Evolutionary conservation across 805 yeast genomes (phyloP), one percentile per base, ranked within the genome.

Genomic region (Kuraishia capsulata): DNA sequence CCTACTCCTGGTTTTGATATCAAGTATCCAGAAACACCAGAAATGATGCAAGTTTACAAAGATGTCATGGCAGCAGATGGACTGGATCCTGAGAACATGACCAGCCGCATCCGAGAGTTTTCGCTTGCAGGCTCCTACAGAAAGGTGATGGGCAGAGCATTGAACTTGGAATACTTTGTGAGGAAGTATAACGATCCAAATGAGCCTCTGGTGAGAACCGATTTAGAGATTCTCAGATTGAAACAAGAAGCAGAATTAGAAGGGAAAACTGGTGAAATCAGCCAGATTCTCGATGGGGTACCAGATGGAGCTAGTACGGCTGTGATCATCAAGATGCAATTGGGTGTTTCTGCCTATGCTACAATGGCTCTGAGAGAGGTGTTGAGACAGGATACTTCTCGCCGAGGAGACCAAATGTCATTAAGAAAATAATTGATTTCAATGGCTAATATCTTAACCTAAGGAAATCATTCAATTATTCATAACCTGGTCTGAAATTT

Each of bases 1-100:
- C 97, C 99, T n/a, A 76, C 95, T 0, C 98, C 99, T 2, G 99
- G 99, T 0, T 88, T 78, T 56, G 97, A 88, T 53, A 76, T 92
- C n/a, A 53, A 69, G 11, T 92, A 92, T 53, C 98, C 99, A 5
- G 63, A 70, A 9, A 83, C 86, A 51, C 69, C 67, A 38, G 57
- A 69, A 31, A 62, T 86, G 35, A 67, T 65, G 48, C 67, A 76
- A 30, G 73, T 75, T 1, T 89, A 89, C 53, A 71, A 73, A 32
- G 76, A 73, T 3, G 65, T 76, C 6, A 92, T 92, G 97, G 71
- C 68, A 2, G 64, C 70, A 38, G 97, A 92, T 53, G 82, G 78
- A 0, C 71, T 92, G 49, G 87, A 88, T 58, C 96, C 96, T 9
- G 67, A 73, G 48, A 71, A 78, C 30, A 90, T 92, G 98, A 69